Conservation (phyloP, 768 basidiomycete species). For the Coprinopsis sp. region DNA sequence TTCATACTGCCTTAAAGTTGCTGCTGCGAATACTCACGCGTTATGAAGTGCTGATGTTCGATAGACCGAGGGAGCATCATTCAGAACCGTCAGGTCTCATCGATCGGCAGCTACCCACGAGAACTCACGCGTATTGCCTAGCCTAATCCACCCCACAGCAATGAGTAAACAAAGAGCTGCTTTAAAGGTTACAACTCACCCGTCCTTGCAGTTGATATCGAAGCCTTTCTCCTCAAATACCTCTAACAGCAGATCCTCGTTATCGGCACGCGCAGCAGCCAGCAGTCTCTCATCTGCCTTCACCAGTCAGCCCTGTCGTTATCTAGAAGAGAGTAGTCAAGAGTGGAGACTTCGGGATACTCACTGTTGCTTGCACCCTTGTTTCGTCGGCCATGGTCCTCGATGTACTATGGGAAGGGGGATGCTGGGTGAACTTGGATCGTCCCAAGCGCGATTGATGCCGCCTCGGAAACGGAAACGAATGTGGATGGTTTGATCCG, state of each 20-base stretch:
- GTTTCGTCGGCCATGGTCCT: slow-evolving; percentile 1
- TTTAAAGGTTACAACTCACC: slow-evolving; percentile 43
- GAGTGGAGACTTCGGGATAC: background rate
- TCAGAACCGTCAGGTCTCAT: background rate
- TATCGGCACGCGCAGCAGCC: slow-evolving; percentile 68
- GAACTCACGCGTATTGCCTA: slow-evolving; percentile 72
- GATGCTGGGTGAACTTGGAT: no score
- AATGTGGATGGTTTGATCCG: background rate
- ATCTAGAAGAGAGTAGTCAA: background rate
- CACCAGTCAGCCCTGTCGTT: background rate
- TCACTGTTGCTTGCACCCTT: slow-evolving; percentile 6
- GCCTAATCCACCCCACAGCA: slow-evolving; percentile 22
- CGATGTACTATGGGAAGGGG: background rate
- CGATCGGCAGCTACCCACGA: slow-evolving; percentile 18
- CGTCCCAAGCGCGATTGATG: no score
- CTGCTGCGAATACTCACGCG: slow-evolving; percentile 37
- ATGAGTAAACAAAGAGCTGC: background rate
- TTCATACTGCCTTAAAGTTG: background rate
- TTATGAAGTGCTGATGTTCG: slow-evolving; percentile 25
- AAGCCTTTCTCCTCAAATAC: slow-evolving; percentile 52
- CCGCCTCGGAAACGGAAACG: background rate
- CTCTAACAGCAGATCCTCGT: slow-evolving; percentile 61
- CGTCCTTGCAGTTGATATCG: slow-evolving; percentile 75
- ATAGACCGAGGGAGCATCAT: no score
- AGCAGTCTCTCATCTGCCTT: slow-evolving; percentile 65